phyloP scores from a whole-genome alignment of 805 yeast genomes.

The Saccharomyces paradoxus region DNA sequence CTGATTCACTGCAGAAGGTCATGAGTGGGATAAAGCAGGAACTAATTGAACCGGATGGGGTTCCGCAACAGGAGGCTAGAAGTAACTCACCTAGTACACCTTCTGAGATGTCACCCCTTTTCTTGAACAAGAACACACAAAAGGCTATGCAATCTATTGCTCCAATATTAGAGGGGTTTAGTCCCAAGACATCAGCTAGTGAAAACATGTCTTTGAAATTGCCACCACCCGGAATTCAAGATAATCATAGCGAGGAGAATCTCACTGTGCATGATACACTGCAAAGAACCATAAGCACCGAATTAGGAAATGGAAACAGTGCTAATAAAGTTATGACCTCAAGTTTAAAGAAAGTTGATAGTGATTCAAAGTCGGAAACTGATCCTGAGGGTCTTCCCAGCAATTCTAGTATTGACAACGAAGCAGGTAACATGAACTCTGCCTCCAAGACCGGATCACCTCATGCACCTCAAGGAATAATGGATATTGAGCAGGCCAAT shows the following conservation, averaged over 20 bases:
- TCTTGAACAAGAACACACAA: constrained; percentile 29
- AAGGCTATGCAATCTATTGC: constrained; percentile 74
- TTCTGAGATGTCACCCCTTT: constrained; percentile 26
- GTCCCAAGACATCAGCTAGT: constrained; percentile 58
- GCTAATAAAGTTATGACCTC: neutral
- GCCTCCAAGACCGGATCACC: neutral
- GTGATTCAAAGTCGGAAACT: neutral
- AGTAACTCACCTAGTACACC: neutral
- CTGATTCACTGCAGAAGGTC: constrained; percentile 11
- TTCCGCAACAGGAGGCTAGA: neutral
- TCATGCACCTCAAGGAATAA: neutral
- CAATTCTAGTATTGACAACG: neutral
- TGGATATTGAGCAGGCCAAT: neutral
- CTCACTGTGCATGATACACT: constrained; percentile 20
- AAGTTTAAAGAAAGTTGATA: neutral
- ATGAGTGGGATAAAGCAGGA: constrained; percentile 11
- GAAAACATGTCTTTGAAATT: constrained; percentile 34
- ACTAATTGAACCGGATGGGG: constrained; percentile 18
- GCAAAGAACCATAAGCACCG: constrained; percentile 21
- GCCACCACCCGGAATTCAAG: constrained; percentile 27
- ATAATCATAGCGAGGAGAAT: constrained; percentile 17
- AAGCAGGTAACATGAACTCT: neutral
- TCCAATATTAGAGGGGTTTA: constrained; percentile 65
- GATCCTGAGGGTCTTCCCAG: neutral
- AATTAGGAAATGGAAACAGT: neutral